Conservation (phyloP, 805 yeast genomes). For the Pichia heedii region DNA sequence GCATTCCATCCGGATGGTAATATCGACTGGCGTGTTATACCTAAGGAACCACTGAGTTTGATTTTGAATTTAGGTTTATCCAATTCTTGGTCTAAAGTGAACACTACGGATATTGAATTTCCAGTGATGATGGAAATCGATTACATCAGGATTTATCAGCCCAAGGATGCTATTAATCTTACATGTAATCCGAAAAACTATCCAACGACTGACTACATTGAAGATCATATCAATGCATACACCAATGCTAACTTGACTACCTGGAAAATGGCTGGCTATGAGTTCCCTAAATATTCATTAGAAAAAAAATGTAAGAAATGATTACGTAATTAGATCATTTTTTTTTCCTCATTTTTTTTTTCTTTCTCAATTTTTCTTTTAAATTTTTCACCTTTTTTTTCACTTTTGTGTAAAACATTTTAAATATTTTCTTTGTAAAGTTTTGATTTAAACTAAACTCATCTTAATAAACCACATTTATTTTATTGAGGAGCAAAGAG, state of each 20-base stretch:
- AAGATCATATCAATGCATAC: constrained; percentile 22
- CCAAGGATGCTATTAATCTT: constrained; percentile 21
- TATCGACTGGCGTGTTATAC: constrained; percentile 63
- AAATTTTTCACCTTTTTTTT: background rate
- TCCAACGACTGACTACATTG: constrained; percentile 27
- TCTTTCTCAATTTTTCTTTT: background rate
- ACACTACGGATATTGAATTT: constrained; percentile 28
- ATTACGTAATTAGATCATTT: background rate
- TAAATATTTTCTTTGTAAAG: no score
- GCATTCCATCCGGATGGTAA: constrained; percentile 37
- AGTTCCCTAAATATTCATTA: constrained; percentile 23
- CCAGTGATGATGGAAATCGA: constrained; percentile 32
- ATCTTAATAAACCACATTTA: no score
- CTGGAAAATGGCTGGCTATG: constrained; percentile 33
- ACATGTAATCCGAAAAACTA: constrained; percentile 32
- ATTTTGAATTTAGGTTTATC: constrained; percentile 76
- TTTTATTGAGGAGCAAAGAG: no score
- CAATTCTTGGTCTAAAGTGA: constrained; percentile 35
- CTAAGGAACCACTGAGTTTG: constrained; percentile 80
- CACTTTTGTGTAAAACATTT: no score
- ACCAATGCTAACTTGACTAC: constrained; percentile 28
- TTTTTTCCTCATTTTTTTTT: no score
- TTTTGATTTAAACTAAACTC: no score
- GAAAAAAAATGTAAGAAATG: background rate
- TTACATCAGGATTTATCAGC: constrained; percentile 34